These are phyloP conservation scores for Tricholoma sp. DNA, from an alignment of 768 basidiomycete genomes.

Conservation along the genomic window DNA sequence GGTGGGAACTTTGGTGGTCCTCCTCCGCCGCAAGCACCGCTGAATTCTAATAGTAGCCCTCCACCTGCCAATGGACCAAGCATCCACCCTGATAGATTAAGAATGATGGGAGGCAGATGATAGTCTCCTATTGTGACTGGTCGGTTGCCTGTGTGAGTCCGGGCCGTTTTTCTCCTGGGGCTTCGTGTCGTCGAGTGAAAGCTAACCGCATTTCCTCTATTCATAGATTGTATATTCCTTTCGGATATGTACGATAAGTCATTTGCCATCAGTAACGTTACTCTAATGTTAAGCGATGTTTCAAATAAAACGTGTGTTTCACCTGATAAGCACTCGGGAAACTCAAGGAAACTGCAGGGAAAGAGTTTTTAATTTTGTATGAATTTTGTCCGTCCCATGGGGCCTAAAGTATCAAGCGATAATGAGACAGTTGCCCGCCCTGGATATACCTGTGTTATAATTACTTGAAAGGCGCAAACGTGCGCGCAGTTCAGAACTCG, in stretches of 20 bases:
- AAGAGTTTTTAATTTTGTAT: no score
- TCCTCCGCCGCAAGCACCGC: slow-evolving; percentile 26
- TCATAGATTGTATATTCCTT: neutral
- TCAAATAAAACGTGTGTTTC: neutral
- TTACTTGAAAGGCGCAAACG: no score
- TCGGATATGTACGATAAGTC: neutral
- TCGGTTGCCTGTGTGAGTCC: neutral
- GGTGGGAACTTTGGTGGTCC: slow-evolving; percentile 28
- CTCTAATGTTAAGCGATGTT: neutral
- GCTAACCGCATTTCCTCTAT: neutral
- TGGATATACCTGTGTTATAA: no score
- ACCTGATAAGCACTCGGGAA: neutral
- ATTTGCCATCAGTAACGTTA: neutral
- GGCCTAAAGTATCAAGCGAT: no score
- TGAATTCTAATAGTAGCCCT: slow-evolving; percentile 16
- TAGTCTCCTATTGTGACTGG: neutral
- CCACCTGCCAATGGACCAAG: slow-evolving; percentile 41
- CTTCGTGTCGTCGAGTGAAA: neutral
- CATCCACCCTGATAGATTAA: slow-evolving; percentile 81
- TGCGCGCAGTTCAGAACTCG: neutral
- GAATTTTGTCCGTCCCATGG: no score
- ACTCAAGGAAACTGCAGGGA: no score
- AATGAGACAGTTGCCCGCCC: no score
- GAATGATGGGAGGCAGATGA: slow-evolving; percentile 60
- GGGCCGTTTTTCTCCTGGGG: neutral